Conservation (phyloP, 345 rosid genomes). For the Eucalyptus brandiana region DNA sequence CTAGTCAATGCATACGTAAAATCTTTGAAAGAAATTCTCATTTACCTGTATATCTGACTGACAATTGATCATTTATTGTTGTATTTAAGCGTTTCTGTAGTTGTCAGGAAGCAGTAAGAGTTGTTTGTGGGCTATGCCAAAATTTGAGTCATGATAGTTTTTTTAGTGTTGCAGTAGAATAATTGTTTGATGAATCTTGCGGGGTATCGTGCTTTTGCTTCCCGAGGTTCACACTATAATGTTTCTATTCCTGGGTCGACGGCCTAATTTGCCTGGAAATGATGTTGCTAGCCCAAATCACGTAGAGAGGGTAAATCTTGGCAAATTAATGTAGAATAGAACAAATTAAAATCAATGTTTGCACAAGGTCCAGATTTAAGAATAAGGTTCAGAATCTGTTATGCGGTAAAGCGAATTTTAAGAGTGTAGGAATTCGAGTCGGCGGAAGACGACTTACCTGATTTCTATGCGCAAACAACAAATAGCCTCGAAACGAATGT, state of each 20-base stretch:
- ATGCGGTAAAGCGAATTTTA: too few species aligned
- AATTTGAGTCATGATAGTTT: background rate
- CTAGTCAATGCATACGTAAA: background rate
- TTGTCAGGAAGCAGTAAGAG: background rate
- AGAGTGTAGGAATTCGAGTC: too few species aligned
- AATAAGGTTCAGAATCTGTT: too few species aligned
- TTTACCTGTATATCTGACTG: background rate
- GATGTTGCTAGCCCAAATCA: too few species aligned
- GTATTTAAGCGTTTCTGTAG: background rate
- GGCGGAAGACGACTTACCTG: too few species aligned
- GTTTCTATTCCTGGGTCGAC: background rate
- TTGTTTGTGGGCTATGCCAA: background rate
- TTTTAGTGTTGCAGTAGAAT: background rate
- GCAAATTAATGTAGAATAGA: too few species aligned
- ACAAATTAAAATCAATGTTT: too few species aligned
- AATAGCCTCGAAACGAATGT: too few species aligned
- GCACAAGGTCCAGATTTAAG: too few species aligned
- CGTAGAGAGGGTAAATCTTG: too few species aligned
- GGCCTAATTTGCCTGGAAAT: background rate
- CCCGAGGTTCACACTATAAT: background rate
- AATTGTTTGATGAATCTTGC: background rate
- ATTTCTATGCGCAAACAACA: too few species aligned
- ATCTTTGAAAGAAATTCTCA: background rate
- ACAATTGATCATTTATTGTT: background rate
- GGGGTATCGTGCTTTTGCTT: background rate